A percentile compares a stretch with the other conserved stretches of the same genome.
phyloP scores from a whole-genome alignment of 169 alveolate species.

The Blepharisma undulans region DNA sequence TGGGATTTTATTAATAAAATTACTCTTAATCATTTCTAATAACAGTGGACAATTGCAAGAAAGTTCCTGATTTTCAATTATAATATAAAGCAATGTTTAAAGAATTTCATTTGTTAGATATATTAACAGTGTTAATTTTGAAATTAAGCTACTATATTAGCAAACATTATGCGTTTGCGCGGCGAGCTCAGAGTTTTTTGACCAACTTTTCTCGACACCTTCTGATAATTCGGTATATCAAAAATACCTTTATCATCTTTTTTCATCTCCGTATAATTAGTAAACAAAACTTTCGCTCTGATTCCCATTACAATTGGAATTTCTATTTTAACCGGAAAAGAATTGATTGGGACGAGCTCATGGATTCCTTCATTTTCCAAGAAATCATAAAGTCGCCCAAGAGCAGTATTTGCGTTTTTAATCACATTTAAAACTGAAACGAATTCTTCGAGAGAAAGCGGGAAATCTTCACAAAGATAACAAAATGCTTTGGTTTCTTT shows the following conservation, averaged over 20 bases:
- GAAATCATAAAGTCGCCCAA: conserved; percentile 55
- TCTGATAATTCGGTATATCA: conserved; percentile 3
- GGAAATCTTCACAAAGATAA: conserved; percentile 67
- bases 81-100: no score
- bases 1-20: neutral
- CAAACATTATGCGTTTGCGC: conserved; percentile 1
- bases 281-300: conserved; percentile 74
- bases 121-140: no score
- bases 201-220: neutral
- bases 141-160: conserved; percentile 20
- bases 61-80: no score
- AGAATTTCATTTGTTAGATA: no score
- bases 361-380: conserved; percentile 39
- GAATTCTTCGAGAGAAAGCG: conserved; percentile 58
- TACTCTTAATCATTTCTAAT: no score
- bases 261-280: conserved; percentile 33
- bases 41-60: no score
- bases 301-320: conserved; percentile 76
- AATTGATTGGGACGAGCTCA: neutral
- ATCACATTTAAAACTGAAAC: conserved; percentile 68
- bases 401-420: conserved; percentile 33
- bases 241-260: neutral
- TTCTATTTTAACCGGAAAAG: conserved; percentile 84
- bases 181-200: conserved; percentile 25
- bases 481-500: no score